Base-by-base conservation (phyloP, 345 rosid genomes). In the Sapria himalayana region DNA sequence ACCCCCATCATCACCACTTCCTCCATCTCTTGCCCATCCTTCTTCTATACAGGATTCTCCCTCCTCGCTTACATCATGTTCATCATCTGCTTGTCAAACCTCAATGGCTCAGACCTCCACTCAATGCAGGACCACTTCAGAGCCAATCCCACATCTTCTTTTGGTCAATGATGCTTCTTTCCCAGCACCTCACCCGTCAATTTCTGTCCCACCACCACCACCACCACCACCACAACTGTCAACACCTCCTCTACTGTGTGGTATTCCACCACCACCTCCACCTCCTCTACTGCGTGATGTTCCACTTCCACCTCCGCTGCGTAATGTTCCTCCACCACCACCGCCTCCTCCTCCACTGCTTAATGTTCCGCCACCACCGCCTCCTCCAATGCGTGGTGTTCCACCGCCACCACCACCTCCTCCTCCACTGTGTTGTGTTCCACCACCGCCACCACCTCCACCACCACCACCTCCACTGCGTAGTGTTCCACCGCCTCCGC, bases 361-460 rank as follows among this genome's bases (percentile, higher is more conserved):
- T 24, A 54, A 55, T 36, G 50, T 41, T 3, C 21, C 55, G 11
- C 53, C 65, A 0, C 45, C 54, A 1, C 55, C 66, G 0, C 56
- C 55, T 2, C 43, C 39, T 0, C 22, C 44, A 13, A 15, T 20
- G n/a, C 33, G 37, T 12, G 53, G 48, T 41, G 46, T 48, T 36
- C 66, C 71, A 9, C 64, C 69, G 1, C 68, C 62, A 0, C 62
- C 54, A 0, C 58, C 57, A 13, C 33, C 45, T 14, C 60, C 57
- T 0, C 51, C 51, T 11, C 16, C 50, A 5, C 25, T 37, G 12
- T 31, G 2, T 45, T 64, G 55, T 40, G 34, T 44, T 7, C 50
- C 67, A n/a, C 51, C 74, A 4, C 71, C 57, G 12, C 67, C 68
- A 22, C 57, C 62, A 2, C 43, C 51, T 7, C n/a, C n/a, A 9